A percentile compares a stretch with the other conserved stretches of the same genome.
These are phyloP conservation scores for Polygonum aviculare DNA, from an alignment of 148 eudicot species.

Conservation along the genomic window DNA sequence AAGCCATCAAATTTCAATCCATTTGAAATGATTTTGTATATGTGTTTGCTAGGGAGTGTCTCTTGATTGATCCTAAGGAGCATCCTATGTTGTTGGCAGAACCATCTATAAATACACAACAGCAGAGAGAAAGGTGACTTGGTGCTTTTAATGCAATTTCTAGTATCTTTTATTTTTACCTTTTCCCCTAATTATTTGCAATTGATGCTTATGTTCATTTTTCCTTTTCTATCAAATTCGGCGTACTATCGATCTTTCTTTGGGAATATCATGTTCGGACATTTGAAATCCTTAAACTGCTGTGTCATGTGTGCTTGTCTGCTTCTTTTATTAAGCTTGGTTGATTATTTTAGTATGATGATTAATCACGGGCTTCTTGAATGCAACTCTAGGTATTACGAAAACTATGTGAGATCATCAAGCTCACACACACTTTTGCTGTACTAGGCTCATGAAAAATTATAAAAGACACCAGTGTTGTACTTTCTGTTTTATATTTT, in stretches of 20 bases:
- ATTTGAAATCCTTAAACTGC: neutral
- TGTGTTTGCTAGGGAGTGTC: conserved; percentile 58
- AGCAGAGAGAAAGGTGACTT: conserved; percentile 89
- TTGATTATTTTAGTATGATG: neutral
- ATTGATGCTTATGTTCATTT: neutral
- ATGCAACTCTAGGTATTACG: neutral
- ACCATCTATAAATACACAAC: conserved; percentile 77
- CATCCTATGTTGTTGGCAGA: conserved; percentile 97
- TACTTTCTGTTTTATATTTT: too few relatives aligned
- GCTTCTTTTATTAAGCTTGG: neutral
- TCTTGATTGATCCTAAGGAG: conserved; percentile 88
- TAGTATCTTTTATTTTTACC: neutral
- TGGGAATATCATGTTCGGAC: neutral
- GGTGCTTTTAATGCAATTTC: conserved; percentile 8
- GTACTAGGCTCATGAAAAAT: neutral
- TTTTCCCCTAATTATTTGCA: neutral
- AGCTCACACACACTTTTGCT: neutral
- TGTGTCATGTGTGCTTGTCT: neutral
- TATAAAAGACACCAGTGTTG: neutral
- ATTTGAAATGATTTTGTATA: conserved; percentile 2
- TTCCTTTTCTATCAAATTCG: neutral
- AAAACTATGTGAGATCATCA: neutral
- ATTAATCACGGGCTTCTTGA: neutral
- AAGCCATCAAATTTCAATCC: neutral
- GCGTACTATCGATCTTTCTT: neutral